phyloP scores from a whole-genome alignment of 306 rosid species.

The Quercus agrifolia region DNA sequence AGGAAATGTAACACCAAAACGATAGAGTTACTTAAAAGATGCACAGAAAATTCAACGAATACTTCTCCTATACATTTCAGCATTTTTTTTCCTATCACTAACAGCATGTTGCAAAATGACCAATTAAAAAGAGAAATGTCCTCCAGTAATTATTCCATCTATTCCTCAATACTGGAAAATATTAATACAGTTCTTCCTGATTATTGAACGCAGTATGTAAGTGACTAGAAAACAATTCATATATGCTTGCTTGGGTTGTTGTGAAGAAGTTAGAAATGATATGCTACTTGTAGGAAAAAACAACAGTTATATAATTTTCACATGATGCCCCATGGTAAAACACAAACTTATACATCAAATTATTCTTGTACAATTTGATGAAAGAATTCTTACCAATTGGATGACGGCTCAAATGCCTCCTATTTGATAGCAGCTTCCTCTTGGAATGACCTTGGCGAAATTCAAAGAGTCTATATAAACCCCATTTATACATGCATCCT shows the following conservation, averaged over 20 bases:
- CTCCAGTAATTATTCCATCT: not conserved
- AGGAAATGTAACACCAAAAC: not conserved
- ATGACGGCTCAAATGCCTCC: constrained; percentile 25
- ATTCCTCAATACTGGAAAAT: not conserved
- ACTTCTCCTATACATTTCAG: not conserved
- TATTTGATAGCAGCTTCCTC: constrained; percentile 39
- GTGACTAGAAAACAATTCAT: too few species aligned
- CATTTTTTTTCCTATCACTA: not conserved
- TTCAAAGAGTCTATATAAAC: constrained; percentile 50
- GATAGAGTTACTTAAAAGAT: not conserved
- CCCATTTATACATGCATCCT: constrained; percentile 50
- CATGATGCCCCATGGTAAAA: not conserved
- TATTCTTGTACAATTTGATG: not conserved
- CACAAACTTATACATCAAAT: not conserved
- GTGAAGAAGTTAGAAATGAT: not conserved
- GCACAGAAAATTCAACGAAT: not conserved
- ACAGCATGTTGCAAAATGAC: not conserved
- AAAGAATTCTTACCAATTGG: constrained; percentile 32
- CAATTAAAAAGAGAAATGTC: not conserved
- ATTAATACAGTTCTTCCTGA: not conserved
- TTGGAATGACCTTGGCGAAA: constrained; percentile 39
- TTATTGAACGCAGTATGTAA: too few species aligned
- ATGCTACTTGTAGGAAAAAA: not conserved
- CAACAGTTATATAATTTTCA: not conserved
- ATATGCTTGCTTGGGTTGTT: too few species aligned